Evolutionary conservation across 1,284 basidiomycete genomes (phyloP).

Genomic region (Cystobasidiaceae sp.): DNA sequence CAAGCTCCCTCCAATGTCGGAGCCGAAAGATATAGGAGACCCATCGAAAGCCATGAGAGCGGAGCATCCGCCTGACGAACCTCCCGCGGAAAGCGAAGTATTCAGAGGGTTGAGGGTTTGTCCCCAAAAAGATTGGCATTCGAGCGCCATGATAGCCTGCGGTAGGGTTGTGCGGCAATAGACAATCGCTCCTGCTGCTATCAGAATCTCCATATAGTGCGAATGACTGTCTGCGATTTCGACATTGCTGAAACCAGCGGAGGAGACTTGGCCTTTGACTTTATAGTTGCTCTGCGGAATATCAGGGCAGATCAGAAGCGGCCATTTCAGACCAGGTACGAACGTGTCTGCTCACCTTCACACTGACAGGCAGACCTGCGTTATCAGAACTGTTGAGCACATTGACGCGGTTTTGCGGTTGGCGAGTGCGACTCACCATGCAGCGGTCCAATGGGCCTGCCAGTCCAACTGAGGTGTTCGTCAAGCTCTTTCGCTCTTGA

Average conservation of each 20-base stretch:
- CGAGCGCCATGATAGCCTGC: conserved; percentile 35
- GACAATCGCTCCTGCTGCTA: conserved; percentile 42
- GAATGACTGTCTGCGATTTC: neutral
- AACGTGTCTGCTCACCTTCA: conserved; percentile 42
- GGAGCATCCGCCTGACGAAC: conserved; percentile 17
- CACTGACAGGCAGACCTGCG: conserved; percentile 40
- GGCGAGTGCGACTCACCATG: conserved; percentile 35
- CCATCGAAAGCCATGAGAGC: conserved; percentile 26
- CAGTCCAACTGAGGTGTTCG: conserved; percentile 42
- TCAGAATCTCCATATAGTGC: conserved; percentile 36
- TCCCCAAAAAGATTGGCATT: conserved; percentile 24
- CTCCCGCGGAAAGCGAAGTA: conserved; percentile 8
- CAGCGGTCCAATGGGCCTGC: conserved; percentile 44
- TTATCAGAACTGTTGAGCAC: neutral
- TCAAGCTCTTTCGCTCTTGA: conserved; percentile 39
- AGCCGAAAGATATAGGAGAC: conserved; percentile 25
- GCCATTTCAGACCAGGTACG: too few relatives aligned
- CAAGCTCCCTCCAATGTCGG: conserved; percentile 35
- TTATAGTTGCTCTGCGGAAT: conserved; percentile 56
- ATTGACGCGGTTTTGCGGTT: neutral
- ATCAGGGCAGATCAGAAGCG: too few relatives aligned
- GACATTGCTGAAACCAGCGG: conserved; percentile 50
- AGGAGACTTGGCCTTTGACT: conserved; percentile 58
- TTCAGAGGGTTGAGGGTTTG: conserved; percentile 15
- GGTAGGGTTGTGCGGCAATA: conserved; percentile 43